These are phyloP conservation scores for Grosmannia clavigera DNA, from an alignment of 2,329 filamentous ascomycete species.

Conservation along the genomic window DNA sequence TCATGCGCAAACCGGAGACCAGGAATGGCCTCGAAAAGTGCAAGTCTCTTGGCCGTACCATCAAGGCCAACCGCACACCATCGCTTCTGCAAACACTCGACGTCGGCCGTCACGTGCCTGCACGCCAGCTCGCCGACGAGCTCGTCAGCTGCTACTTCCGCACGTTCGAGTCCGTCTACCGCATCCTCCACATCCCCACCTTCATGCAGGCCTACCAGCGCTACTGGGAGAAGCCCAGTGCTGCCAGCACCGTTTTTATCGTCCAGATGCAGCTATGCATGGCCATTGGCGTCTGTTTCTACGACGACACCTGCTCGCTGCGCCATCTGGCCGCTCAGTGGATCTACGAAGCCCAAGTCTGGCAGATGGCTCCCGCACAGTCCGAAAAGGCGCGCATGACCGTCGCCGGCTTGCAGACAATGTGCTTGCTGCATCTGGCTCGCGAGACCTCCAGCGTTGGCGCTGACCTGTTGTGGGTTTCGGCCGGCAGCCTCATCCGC, in stretches of 20 bases:
- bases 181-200: constrained; percentile 44
- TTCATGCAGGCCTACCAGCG: constrained; percentile 41
- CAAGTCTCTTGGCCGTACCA: constrained; percentile 37
- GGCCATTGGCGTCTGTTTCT: constrained; percentile 35
- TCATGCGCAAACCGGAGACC: constrained; percentile 27
- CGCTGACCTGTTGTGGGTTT: constrained; percentile 35
- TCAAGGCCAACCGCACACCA: constrained; percentile 32
- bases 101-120: constrained; percentile 27
- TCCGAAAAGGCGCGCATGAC: constrained; percentile 36
- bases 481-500: constrained; percentile 29
- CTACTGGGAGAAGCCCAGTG: constrained; percentile 32
- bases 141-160: constrained; percentile 42
- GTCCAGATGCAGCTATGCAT: constrained; percentile 42
- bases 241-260: constrained; percentile 30
- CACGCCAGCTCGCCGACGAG: constrained; percentile 30
- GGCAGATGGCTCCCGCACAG: constrained; percentile 28
- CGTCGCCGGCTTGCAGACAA: constrained; percentile 36
- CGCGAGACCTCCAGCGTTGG: constrained; percentile 30
- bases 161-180: constrained; percentile 42
- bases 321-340: constrained; percentile 32
- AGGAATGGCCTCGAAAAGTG: constrained; percentile 33
- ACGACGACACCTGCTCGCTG: constrained; percentile 32
- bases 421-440: constrained; percentile 38
- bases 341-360: constrained; percentile 40
- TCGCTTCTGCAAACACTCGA: constrained; percentile 13